Percentiles rank a stretch among this genome's conserved stretches.
These are phyloP conservation scores for Acacia confusa DNA, from an alignment of 306 rosid genomes.

Conservation along the genomic window DNA sequence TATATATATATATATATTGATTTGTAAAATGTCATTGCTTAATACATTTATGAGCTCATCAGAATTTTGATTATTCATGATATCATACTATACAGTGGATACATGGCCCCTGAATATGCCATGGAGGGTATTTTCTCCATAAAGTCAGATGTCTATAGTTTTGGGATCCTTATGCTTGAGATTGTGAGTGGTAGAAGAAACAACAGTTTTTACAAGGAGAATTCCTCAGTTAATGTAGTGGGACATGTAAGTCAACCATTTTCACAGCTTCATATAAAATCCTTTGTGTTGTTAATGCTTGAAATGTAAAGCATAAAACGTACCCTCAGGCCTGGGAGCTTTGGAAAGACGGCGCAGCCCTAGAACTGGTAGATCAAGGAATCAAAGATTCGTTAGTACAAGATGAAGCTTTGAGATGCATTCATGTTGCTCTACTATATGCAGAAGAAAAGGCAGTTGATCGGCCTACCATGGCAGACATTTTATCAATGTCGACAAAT, in stretches of 20 bases:
- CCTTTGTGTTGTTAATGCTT: not conserved
- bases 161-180: not conserved
- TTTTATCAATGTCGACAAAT: slow-evolving; percentile 13
- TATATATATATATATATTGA: no score
- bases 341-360: slow-evolving; percentile 4
- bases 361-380: slow-evolving; percentile 22
- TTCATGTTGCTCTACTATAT: slow-evolving; percentile 13
- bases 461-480: slow-evolving; percentile 19
- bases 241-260: not conserved
- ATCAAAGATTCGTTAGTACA: not conserved
- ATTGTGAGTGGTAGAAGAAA: not conserved
- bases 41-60: not conserved
- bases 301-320: not conserved
- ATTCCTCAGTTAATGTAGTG: not conserved
- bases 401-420: slow-evolving; percentile 18
- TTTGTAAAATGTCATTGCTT: no score
- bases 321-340: slow-evolving; percentile 29
- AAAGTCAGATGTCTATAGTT: not conserved
- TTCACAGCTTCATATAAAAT: not conserved
- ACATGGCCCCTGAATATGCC: not conserved
- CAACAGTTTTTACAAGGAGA: not conserved
- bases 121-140: not conserved
- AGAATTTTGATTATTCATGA: not conserved
- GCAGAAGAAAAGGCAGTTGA: not conserved
- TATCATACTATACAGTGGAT: not conserved